Conservation (phyloP, 2,329 filamentous ascomycete species). For the Gyromitra esculenta region DNA sequence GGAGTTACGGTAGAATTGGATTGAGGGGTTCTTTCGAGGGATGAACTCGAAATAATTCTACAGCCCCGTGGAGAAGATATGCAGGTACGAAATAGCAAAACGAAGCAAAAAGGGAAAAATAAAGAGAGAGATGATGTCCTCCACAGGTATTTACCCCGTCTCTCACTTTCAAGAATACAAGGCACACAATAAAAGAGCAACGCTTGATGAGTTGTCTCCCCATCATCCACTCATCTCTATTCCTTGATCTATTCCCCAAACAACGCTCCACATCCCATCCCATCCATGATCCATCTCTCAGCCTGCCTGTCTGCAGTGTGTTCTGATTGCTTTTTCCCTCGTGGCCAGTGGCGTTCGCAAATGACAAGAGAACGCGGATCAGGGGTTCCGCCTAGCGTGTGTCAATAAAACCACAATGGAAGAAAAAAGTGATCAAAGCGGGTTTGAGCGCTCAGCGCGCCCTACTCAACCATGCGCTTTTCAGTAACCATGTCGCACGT, state of each 20-base stretch:
- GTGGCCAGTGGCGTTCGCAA: slow-evolving; percentile 50
- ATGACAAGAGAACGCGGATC: slow-evolving; percentile 51
- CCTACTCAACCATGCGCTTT: slow-evolving; percentile 18
- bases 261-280: slow-evolving; percentile 41
- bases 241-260: slow-evolving; percentile 32
- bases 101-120: slow-evolving; percentile 36
- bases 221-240: slow-evolving; percentile 33
- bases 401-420: slow-evolving; percentile 37
- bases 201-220: slow-evolving; percentile 49
- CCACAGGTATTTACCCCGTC: slow-evolving; percentile 38
- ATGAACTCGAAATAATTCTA: slow-evolving; percentile 32
- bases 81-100: slow-evolving; percentile 48
- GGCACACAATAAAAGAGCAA: slow-evolving; percentile 17
- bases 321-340: slow-evolving; percentile 48
- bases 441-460: slow-evolving; percentile 26
- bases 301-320: slow-evolving; percentile 25
- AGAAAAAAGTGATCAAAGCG: slow-evolving; percentile 51
- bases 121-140: slow-evolving; percentile 26
- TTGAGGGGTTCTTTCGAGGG: slow-evolving; percentile 36
- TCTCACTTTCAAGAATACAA: slow-evolving; percentile 26
- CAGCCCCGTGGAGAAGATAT: slow-evolving; percentile 43
- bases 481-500: slow-evolving; percentile 26
- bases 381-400: slow-evolving; percentile 49
- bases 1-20: slow-evolving; percentile 27
- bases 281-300: slow-evolving; percentile 46